These are phyloP conservation scores for Citrus maxima DNA, from an alignment of 345 rosid species.

Conservation along the genomic window DNA sequence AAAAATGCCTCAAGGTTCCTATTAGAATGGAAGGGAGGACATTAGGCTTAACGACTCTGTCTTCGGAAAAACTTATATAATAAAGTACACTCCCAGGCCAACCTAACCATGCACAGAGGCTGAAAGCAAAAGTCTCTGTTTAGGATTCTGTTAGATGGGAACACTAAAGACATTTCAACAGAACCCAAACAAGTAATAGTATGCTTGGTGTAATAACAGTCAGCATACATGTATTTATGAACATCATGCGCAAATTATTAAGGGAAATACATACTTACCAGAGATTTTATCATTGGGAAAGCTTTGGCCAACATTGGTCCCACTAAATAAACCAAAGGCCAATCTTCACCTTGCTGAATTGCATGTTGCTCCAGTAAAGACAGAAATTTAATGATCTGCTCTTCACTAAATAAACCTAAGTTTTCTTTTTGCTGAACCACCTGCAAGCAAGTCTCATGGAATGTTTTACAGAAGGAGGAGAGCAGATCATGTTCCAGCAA, in stretches of 20 bases:
- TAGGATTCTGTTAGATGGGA: neutral
- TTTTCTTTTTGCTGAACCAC: constrained; percentile 47
- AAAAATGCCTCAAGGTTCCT: neutral
- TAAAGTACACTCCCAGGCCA: neutral
- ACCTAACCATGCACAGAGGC: too few relatives aligned
- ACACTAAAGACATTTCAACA: neutral
- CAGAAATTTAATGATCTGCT: constrained; percentile 55
- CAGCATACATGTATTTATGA: neutral
- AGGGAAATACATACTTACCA: constrained; percentile 52
- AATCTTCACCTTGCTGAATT: constrained; percentile 51
- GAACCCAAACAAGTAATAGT: neutral
- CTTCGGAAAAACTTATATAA: neutral
- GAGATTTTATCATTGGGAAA: constrained; percentile 68
- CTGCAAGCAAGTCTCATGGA: constrained; percentile 54
- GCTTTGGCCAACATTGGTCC: constrained; percentile 67
- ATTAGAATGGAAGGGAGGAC: neutral
- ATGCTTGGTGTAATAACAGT: neutral
- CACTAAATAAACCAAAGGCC: constrained; percentile 72
- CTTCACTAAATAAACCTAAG: constrained; percentile 33
- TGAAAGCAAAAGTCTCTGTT: neutral
- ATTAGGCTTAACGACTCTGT: neutral
- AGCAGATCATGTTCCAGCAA: constrained; percentile 51
- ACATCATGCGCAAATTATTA: neutral
- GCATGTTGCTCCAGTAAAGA: constrained; percentile 45
- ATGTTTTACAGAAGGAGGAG: constrained; percentile 43